Conservation (phyloP, 495 filamentous ascomycete species). For the Aspergillus ostianus region DNA sequence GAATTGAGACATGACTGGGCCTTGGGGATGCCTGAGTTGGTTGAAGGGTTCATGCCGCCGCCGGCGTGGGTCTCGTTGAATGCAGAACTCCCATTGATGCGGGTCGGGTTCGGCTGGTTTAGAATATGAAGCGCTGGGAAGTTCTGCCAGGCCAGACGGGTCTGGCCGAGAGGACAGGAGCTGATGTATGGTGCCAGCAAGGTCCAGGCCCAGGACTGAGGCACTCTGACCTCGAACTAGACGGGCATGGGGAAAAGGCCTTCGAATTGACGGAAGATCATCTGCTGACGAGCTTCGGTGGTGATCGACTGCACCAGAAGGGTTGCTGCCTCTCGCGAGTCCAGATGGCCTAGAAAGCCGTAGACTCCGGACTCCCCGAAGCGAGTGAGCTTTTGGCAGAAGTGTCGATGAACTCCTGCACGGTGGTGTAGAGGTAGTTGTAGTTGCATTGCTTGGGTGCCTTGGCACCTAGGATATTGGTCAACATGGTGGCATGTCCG, state of each 20-base stretch:
- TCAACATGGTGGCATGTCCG: constrained; percentile 75
- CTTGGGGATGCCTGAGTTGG: constrained; percentile 33
- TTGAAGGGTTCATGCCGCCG: constrained; percentile 33
- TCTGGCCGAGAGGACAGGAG: constrained; percentile 71
- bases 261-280: constrained; percentile 83
- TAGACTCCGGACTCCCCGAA: constrained; percentile 82
- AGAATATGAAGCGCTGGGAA: constrained; percentile 72
- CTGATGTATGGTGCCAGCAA: constrained; percentile 82
- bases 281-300: constrained; percentile 83
- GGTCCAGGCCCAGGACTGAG: constrained; percentile 87
- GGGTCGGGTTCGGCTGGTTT: constrained; percentile 73
- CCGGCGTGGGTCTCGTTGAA: constrained; percentile 37
- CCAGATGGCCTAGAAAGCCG: constrained; percentile 78
- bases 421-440: constrained; percentile 76
- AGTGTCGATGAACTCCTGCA: constrained; percentile 81
- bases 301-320: constrained; percentile 75
- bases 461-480: constrained; percentile 72
- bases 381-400: constrained; percentile 81
- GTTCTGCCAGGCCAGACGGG: constrained; percentile 83
- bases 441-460: constrained; percentile 76
- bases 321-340: constrained; percentile 71
- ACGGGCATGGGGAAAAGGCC: constrained; percentile 83
- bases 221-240: constrained; percentile 79
- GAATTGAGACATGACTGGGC: constrained; percentile 51
- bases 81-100: constrained; percentile 55